Conservation (phyloP, 306 rosid genomes). For the Prunus persica region Prunus_persica_NCBIv2 NC_034013.1:14503001-14503500, state of each 20-base stretch:
- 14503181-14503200: neutral
- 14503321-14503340: constrained; percentile 2
- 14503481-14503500: constrained; percentile 1
- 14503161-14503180: too few species aligned
- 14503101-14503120: neutral
- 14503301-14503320: neutral
- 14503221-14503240: neutral
- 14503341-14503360: constrained; percentile 39
- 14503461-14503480: neutral
- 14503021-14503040: too few species aligned
- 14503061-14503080: neutral
- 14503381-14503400: constrained; percentile 12
- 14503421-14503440: constrained; percentile 45
- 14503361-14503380: constrained; percentile 54
- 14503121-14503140: too few species aligned
- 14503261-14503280: neutral
- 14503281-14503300: neutral
- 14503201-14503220: neutral
- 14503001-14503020: too few species aligned
- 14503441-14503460: constrained; percentile 48
- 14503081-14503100: neutral
- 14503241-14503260: neutral
- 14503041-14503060: too few species aligned
- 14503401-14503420: neutral
- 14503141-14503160: too few species aligned